Conservation (phyloP, 257 asterid genomes). For the Ilex asprella region DNA sequence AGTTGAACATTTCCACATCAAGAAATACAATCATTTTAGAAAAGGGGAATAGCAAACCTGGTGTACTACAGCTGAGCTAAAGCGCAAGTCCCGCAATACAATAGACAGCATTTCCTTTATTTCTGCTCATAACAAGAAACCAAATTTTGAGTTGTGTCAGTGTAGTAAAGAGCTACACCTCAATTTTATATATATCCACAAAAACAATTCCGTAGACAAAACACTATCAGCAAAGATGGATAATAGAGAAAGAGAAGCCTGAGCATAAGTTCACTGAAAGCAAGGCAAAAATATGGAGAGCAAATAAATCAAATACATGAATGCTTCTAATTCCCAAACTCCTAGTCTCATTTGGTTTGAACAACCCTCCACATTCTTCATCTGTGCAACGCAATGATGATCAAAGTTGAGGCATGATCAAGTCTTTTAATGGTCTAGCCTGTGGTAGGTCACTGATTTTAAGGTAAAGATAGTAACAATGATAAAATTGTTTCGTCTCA, state of each 20-base stretch:
- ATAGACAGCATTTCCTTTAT: conserved; percentile 75
- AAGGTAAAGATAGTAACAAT: too few species aligned
- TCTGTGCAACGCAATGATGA: too few species aligned
- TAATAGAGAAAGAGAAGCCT: not conserved
- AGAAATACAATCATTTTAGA: too few species aligned
- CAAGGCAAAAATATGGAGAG: not conserved
- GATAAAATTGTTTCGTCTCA: too few species aligned
- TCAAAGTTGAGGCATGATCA: too few species aligned
- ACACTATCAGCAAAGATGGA: not conserved
- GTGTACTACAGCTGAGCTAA: conserved; percentile 85
- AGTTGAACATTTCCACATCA: too few species aligned
- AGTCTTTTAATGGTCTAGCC: too few species aligned
- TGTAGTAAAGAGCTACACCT: not conserved
- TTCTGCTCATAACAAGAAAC: conserved; percentile 48
- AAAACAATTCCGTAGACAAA: not conserved
- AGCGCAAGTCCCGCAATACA: conserved; percentile 73
- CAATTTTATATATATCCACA: conserved; percentile 9
- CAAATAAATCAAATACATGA: not conserved
- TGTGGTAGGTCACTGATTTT: too few species aligned
- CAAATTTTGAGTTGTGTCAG: conserved; percentile 11
- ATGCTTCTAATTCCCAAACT: too few species aligned
- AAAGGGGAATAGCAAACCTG: conserved; percentile 51
- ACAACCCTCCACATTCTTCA: too few species aligned
- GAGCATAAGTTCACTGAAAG: not conserved
- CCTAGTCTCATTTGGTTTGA: too few species aligned